These are phyloP conservation scores for Boletus rubescentipes DNA, from an alignment of 768 basidiomycete species.

Conservation along the genomic window DNA sequence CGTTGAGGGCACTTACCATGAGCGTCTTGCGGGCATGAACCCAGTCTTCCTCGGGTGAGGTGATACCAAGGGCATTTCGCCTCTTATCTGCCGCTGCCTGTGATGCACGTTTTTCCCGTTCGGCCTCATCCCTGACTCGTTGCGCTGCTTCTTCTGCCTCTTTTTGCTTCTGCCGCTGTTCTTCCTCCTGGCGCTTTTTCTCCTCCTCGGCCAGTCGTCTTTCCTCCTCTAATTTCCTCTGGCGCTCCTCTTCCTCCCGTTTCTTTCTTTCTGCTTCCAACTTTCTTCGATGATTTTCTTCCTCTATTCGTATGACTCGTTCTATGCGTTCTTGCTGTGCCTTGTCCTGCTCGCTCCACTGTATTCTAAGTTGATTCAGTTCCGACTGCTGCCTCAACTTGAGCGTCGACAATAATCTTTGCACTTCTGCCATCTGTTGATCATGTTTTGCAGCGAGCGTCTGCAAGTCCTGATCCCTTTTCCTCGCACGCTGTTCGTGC, in stretches of 20 bases:
- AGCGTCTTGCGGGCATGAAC: slow-evolving; percentile 50
- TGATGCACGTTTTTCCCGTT: slow-evolving; percentile 36
- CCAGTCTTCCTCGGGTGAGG: slow-evolving; percentile 67
- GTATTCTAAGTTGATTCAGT: slow-evolving; percentile 42
- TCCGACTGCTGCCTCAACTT: slow-evolving; percentile 45
- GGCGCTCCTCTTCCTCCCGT: slow-evolving; percentile 47
- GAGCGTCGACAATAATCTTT: slow-evolving; percentile 42
- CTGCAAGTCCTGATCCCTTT: slow-evolving; percentile 20
- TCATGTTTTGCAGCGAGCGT: slow-evolving; percentile 42
- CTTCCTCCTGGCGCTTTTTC: slow-evolving; percentile 41
- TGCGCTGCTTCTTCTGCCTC: slow-evolving; percentile 32
- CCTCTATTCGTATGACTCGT: slow-evolving; percentile 57
- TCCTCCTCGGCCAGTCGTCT: slow-evolving; percentile 44
- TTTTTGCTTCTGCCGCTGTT: slow-evolving; percentile 39
- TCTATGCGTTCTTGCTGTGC: slow-evolving; percentile 60
- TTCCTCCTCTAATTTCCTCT: slow-evolving; percentile 48
- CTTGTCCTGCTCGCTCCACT: slow-evolving; percentile 46
- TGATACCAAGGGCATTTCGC: slow-evolving; percentile 48
- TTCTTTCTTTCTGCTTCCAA: slow-evolving; percentile 57
- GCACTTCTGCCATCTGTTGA: slow-evolving; percentile 54
- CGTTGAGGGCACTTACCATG: slow-evolving; percentile 41
- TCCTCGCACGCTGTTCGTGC: slow-evolving; percentile 8
- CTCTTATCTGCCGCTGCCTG: slow-evolving; percentile 39
- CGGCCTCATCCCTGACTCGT: slow-evolving; percentile 34
- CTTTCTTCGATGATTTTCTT: slow-evolving; percentile 52